phyloP scores from a whole-genome alignment of 441 rosid species.

The Euphorbia schlechtendalii region DNA sequence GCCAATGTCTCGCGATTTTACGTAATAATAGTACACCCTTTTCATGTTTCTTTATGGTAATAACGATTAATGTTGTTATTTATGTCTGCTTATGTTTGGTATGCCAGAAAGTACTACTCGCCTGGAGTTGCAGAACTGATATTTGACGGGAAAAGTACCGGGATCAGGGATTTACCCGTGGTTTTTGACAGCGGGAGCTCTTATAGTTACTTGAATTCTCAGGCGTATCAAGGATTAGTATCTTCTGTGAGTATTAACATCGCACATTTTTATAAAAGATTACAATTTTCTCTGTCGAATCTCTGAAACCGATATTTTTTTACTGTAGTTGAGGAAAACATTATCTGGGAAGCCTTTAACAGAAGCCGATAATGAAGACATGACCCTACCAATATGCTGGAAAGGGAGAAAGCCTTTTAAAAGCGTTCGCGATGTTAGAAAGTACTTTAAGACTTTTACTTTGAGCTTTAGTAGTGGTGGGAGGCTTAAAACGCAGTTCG shows the following conservation, averaged over 20 bases:
- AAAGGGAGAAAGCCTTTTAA: slow-evolving; percentile 74
- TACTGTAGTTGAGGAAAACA: slow-evolving; percentile 44
- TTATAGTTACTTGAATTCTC: slow-evolving; percentile 56
- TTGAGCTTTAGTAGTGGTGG: slow-evolving; percentile 47
- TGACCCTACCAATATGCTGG: slow-evolving; percentile 84
- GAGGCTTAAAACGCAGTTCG: slow-evolving; percentile 46
- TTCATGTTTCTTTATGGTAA: neutral
- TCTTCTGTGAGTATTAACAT: slow-evolving; percentile 33
- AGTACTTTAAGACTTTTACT: slow-evolving; percentile 66
- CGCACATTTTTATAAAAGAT: too few species aligned
- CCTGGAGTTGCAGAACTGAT: slow-evolving; percentile 64
- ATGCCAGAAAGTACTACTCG: slow-evolving; percentile 57
- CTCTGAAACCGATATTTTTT: neutral
- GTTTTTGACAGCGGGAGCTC: slow-evolving; percentile 81
- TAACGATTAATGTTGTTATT: neutral
- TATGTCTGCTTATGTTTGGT: neutral
- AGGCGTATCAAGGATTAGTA: slow-evolving; percentile 46
- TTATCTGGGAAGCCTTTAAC: slow-evolving; percentile 44
- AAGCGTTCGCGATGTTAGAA: slow-evolving; percentile 56
- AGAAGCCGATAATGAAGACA: slow-evolving; percentile 54
- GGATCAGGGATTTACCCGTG: slow-evolving; percentile 35
- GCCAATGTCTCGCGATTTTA: slow-evolving; percentile 50
- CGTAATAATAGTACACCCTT: slow-evolving; percentile 45
- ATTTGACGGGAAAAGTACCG: slow-evolving; percentile 51
- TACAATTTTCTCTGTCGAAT: neutral